These are phyloP conservation scores for Litsea cubeba DNA, from an alignment of 164 flowering plant species.

Conservation along the genomic window DNA sequence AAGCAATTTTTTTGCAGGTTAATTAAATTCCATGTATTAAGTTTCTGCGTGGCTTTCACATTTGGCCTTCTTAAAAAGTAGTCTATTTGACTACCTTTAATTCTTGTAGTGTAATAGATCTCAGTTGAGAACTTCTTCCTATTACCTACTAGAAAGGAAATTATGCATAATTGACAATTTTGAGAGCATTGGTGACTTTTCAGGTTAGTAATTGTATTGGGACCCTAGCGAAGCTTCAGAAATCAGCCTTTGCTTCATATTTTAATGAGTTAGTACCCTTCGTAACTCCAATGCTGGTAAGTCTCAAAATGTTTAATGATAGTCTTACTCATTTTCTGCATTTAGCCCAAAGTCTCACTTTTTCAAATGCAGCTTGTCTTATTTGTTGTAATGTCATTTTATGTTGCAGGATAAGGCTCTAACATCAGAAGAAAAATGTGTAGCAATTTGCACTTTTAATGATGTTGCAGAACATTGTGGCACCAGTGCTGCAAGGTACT, in stretches of 20 bases:
- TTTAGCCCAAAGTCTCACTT: background rate
- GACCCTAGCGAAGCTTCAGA: background rate
- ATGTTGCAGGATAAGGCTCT: background rate
- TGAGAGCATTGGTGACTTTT: background rate
- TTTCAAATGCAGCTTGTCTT: background rate
- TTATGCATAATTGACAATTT: background rate
- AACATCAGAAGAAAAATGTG: background rate
- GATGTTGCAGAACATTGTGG: conserved; percentile 8
- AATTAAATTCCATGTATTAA: background rate
- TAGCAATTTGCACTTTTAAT: conserved; percentile 4
- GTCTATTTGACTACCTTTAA: background rate
- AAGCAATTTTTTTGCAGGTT: background rate
- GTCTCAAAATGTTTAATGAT: background rate
- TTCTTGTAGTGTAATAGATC: background rate
- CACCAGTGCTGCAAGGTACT: conserved; percentile 1
- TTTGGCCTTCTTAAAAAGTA: background rate
- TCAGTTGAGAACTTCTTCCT: background rate
- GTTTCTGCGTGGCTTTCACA: background rate
- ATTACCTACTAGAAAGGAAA: background rate
- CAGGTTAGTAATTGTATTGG: conserved; percentile 6
- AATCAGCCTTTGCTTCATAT: conserved; percentile 3
- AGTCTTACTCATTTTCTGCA: background rate
- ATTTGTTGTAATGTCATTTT: background rate
- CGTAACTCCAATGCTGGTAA: background rate
- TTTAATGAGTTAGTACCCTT: conserved; percentile 6